Conservation (phyloP, 768 basidiomycete species). For the Pleurotus citrinopileatus region DNA sequence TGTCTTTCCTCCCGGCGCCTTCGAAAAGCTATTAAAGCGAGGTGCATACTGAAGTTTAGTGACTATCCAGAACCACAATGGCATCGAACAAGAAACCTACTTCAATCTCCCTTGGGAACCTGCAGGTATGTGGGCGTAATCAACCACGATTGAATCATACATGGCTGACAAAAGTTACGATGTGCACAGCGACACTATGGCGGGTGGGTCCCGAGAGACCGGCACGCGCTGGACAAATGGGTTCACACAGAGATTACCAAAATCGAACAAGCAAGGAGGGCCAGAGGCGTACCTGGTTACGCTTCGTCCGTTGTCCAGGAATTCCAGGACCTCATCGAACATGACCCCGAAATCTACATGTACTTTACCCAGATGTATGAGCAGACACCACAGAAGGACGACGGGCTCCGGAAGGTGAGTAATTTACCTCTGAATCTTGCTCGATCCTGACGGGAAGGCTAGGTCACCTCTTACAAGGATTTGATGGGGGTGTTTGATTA, state of each 20-base stretch:
- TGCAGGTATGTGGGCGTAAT: too few relatives aligned
- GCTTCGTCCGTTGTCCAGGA: slow-evolving; percentile 16
- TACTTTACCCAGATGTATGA: slow-evolving; percentile 32
- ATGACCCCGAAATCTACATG: slow-evolving; percentile 24
- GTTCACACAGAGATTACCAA: neutral
- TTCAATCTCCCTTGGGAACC: too few relatives aligned
- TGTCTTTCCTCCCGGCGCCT: too few relatives aligned
- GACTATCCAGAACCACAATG: too few relatives aligned
- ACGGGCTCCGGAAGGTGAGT: slow-evolving; percentile 6
- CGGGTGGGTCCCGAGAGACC: neutral
- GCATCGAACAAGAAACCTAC: too few relatives aligned
- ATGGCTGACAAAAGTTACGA: too few relatives aligned
- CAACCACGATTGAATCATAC: too few relatives aligned
- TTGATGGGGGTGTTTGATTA: slow-evolving; percentile 39
- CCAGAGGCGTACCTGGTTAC: neutral
- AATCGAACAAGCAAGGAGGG: neutral
- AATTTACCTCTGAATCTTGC: too few relatives aligned
- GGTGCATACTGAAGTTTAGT: too few relatives aligned
- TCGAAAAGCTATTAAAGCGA: too few relatives aligned
- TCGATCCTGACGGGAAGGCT: neutral
- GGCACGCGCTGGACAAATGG: neutral
- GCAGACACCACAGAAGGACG: neutral
- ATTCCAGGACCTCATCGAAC: slow-evolving; percentile 27
- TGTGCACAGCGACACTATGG: neutral
- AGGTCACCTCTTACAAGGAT: slow-evolving; percentile 38